phyloP scores from a whole-genome alignment of 2,329 filamentous ascomycete species.

The Cordyceps fumosorosea region DNA sequence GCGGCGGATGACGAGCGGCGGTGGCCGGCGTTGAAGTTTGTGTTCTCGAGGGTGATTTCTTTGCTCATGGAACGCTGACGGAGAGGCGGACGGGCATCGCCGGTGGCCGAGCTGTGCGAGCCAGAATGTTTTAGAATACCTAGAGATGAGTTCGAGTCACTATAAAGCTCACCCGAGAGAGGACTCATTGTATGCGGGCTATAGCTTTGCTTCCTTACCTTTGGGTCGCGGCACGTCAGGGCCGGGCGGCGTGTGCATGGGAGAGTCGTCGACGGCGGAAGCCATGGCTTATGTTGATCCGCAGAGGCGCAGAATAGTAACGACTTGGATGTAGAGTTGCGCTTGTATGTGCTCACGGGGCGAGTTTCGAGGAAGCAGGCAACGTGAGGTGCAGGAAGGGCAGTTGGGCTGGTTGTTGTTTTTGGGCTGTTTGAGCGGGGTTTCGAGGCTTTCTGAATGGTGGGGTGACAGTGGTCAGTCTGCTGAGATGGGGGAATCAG shows the following conservation, averaged over 20 bases:
- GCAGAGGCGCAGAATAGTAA: slow-evolving; percentile 1
- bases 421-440: slow-evolving; percentile 10
- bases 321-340: not conserved
- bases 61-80: slow-evolving; percentile 52
- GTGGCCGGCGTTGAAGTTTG: slow-evolving; percentile 85
- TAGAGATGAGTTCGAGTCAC: slow-evolving; percentile 29
- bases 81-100: slow-evolving; percentile 36
- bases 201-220: slow-evolving; percentile 26
- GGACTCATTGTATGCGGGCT: not conserved
- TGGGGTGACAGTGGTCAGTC: slow-evolving; percentile 7
- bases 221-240: slow-evolving; percentile 38
- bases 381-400: slow-evolving; percentile 1
- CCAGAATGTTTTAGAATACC: slow-evolving; percentile 88
- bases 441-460: not conserved
- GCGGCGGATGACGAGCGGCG: slow-evolving; percentile 71
- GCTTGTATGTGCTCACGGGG: slow-evolving; percentile 6
- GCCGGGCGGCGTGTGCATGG: slow-evolving; percentile 36
- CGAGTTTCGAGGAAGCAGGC: not conserved
- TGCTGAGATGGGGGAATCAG: not conserved
- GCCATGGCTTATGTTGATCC: slow-evolving; percentile 31
- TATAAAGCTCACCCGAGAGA: not conserved
- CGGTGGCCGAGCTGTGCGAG: slow-evolving; percentile 52
- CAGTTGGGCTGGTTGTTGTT: slow-evolving; percentile 1
- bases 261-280: slow-evolving; percentile 31
- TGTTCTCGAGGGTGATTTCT: slow-evolving; percentile 90